Evolutionary conservation across 2,329 filamentous ascomycete genomes (phyloP).

Genomic region (Thelonectria blattea): DNA sequence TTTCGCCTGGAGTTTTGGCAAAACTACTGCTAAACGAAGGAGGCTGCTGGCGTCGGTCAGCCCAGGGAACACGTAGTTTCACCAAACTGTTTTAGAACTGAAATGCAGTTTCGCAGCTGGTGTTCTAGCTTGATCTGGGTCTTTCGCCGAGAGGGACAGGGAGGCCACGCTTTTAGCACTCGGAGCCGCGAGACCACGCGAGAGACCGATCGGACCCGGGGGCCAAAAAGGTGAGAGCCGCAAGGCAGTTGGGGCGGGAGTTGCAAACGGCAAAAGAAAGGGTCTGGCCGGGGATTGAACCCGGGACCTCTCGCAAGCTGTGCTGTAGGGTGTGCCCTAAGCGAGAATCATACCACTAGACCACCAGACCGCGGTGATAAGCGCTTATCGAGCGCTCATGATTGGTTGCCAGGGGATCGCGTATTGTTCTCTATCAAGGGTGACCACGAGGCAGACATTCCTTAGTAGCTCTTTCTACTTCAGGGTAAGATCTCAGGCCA

Average conservation of each 20-base stretch:
- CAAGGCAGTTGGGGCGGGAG: too few species aligned
- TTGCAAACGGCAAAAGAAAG: slow-evolving; percentile 37
- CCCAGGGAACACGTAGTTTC: neutral
- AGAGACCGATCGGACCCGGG: neutral
- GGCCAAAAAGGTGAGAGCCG: too few species aligned
- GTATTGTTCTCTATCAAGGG: too few species aligned
- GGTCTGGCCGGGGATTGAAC: slow-evolving; percentile 55
- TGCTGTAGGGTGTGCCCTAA: slow-evolving; percentile 60
- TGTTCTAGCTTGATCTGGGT: slow-evolving; percentile 5
- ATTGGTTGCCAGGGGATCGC: too few species aligned
- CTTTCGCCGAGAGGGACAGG: neutral
- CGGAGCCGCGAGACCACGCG: neutral
- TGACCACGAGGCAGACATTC: too few species aligned
- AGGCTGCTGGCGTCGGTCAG: neutral
- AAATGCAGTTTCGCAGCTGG: neutral
- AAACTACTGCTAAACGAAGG: neutral
- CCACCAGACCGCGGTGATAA: slow-evolving; percentile 51
- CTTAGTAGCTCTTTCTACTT: too few species aligned
- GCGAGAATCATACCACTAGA: slow-evolving; percentile 76
- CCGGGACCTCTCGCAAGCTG: slow-evolving; percentile 52
- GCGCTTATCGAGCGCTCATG: too few species aligned
- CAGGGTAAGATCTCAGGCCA: too few species aligned
- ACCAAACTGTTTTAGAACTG: neutral
- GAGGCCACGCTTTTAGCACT: neutral
- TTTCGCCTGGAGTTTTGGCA: neutral